Conservation (phyloP, 305 asterid genomes). For the Fraxinus sp. region DNA sequence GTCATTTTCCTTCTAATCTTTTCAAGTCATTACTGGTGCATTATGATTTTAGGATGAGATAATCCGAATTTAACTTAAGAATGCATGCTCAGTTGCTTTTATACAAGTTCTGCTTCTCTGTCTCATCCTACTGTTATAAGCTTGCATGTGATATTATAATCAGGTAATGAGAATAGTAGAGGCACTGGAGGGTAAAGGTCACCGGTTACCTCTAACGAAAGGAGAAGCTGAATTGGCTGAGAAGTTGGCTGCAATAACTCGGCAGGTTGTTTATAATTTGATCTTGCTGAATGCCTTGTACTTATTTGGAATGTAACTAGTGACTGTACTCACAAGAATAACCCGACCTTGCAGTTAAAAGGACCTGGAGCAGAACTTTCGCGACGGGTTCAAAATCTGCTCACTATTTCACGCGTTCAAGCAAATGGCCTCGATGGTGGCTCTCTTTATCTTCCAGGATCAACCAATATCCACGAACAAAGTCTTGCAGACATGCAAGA, state of each 20-base stretch:
- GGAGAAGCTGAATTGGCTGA: conserved; percentile 96
- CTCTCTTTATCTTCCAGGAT: conserved; percentile 73
- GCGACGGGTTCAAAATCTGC: conserved; percentile 87
- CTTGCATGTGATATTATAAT: conserved; percentile 12
- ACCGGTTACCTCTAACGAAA: conserved; percentile 75
- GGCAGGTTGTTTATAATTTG: conserved; percentile 62
- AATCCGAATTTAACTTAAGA: neutral
- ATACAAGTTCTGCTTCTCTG: conserved; percentile 6
- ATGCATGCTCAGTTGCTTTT: neutral
- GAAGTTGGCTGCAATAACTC: conserved; percentile 68
- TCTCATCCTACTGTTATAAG: conserved; percentile 11
- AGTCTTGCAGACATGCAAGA: conserved; percentile 91
- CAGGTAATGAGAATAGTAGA: conserved; percentile 91
- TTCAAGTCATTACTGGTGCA: neutral
- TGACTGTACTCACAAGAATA: conserved; percentile 27
- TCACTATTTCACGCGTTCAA: conserved; percentile 69
- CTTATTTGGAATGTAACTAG: conserved; percentile 22
- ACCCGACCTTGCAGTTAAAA: conserved; percentile 53
- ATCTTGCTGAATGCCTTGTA: conserved; percentile 6
- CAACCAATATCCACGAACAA: conserved; percentile 82
- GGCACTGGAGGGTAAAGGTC: conserved; percentile 87
- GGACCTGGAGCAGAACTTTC: conserved; percentile 96
- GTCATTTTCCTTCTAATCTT: neutral
- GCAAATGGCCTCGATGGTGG: conserved; percentile 67
- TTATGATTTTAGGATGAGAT: conserved; percentile 9